Evolutionary conservation across 352 stramenopile genomes (phyloP).

Genomic region (Aphanomyces astaci): DNA sequence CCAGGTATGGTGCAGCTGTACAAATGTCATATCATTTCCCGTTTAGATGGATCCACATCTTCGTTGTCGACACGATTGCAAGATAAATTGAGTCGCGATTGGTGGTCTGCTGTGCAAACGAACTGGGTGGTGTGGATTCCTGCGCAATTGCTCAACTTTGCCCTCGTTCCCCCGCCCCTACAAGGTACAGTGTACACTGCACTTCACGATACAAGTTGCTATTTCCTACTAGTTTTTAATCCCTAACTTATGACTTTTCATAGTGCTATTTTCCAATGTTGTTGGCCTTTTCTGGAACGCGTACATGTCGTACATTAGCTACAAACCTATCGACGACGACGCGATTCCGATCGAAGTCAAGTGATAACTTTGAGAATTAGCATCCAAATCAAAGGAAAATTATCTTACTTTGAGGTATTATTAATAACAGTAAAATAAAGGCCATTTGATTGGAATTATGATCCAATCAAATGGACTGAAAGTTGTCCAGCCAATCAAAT

Average conservation of each 20-base stretch:
- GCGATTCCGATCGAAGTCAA: no score
- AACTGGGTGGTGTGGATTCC: constrained; percentile 81
- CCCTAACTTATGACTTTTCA: no score
- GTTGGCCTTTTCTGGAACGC: constrained; percentile 76
- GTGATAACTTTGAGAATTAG: no score
- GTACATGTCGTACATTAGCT: constrained; percentile 74
- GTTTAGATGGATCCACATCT: neutral
- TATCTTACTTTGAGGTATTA: no score
- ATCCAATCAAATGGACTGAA: no score
- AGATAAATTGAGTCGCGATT: constrained; percentile 60
- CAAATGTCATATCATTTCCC: neutral
- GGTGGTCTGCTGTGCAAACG: constrained; percentile 63
- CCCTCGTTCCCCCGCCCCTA: constrained; percentile 60
- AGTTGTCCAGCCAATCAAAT: neutral
- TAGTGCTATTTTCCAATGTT: constrained; percentile 76
- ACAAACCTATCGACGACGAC: constrained; percentile 25
- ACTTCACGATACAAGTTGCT: neutral
- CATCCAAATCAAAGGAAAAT: no score
- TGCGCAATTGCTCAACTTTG: constrained; percentile 74
- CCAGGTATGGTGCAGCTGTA: neutral
- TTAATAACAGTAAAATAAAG: no score
- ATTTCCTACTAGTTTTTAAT: neutral
- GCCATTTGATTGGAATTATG: no score
- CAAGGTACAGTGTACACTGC: constrained; percentile 26
- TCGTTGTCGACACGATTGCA: constrained; percentile 29